Conservation (phyloP, 148 eudicot genomes). For the Beta vulgaris region DNA sequence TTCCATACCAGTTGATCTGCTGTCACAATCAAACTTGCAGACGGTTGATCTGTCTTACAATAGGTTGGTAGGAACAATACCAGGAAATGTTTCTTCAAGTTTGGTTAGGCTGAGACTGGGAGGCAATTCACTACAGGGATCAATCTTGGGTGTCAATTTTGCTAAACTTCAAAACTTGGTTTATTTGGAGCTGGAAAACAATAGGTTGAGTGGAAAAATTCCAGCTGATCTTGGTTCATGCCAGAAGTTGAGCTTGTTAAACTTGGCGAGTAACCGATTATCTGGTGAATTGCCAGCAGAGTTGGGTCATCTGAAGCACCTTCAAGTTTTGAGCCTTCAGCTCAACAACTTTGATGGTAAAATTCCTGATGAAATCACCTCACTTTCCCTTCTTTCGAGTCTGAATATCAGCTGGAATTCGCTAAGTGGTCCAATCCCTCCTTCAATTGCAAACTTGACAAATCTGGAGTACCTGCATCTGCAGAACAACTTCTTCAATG, state of each 20-base stretch:
- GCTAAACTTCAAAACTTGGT: constrained; percentile 35
- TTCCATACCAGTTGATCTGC: constrained; percentile 49
- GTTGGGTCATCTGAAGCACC: constrained; percentile 44
- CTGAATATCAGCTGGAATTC: constrained; percentile 64
- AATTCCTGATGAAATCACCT: constrained; percentile 52
- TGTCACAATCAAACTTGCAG: constrained; percentile 48
- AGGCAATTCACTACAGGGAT: constrained; percentile 46
- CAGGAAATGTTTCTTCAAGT: constrained; percentile 38
- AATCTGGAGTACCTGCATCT: constrained; percentile 56
- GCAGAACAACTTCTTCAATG: constrained; percentile 56
- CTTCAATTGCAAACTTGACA: constrained; percentile 44
- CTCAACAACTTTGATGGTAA: constrained; percentile 47
- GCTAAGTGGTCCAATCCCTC: constrained; percentile 57
- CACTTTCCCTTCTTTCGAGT: constrained; percentile 36
- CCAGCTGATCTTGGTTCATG: constrained; percentile 59
- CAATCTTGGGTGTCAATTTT: constrained; percentile 38
- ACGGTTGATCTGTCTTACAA: constrained; percentile 60
- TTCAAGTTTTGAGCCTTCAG: constrained; percentile 62
- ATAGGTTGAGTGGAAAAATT: constrained; percentile 48
- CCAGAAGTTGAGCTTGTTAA: constrained; percentile 46
- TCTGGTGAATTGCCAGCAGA: constrained; percentile 44
- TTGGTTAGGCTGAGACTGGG: constrained; percentile 69
- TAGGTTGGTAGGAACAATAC: constrained; percentile 48
- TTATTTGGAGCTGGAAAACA: constrained; percentile 67
- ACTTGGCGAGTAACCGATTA: constrained; percentile 54